Base-by-base conservation (phyloP, 805 yeast species). In the Myxozyma nipponensis region DNA sequence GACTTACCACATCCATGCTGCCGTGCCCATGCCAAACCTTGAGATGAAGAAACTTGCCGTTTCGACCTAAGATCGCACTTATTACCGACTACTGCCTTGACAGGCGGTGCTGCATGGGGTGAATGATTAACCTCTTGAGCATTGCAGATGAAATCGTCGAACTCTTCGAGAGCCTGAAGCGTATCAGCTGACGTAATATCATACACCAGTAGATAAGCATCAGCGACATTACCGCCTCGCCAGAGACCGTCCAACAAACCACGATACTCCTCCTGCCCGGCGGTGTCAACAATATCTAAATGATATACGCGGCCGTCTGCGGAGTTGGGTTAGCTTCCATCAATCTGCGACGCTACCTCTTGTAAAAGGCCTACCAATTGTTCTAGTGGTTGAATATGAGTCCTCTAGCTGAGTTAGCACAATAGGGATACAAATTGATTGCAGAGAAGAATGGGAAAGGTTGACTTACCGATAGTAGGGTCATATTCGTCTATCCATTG, bases 251-350 rank as follows among this genome's bases (percentile, higher is more conserved):
- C 44, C n/a, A 52, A 37, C 73, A 77, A 69, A 44, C 85, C 84
- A 42, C 84, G 76, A 66, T 84, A 84, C 64, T 83, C 89, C 64
- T 84, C 91, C 69, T 83, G 88, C 26, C 86, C 85, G 4, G 89
- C 90, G 17, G 90, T 84, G 63, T 84, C 91, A 61, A 84, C 72
- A 42, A 84, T 78, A 63, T 83, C 86, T 43, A 78, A 59, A 9
- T 75, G 69, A 36, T 75, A 76, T 25, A 69, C 72, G 47, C 73
- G 75, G n/a, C 76, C 77, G 59, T 81, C 54, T 50, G 37, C 10
- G 23, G n/a, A n/a, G n/a, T 4, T 37, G 7, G 13, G 24, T 39
- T 15, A 45, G 38, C 19, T 3, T 3, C 6, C 2, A 23, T n/a
- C n/a, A n/a, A n/a, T n/a, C n/a, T n/a, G n/a, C 13, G 24, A 3